Base-by-base conservation (phyloP, 2,329 filamentous ascomycete species). In the Botrytis hyacinthi region DNA sequence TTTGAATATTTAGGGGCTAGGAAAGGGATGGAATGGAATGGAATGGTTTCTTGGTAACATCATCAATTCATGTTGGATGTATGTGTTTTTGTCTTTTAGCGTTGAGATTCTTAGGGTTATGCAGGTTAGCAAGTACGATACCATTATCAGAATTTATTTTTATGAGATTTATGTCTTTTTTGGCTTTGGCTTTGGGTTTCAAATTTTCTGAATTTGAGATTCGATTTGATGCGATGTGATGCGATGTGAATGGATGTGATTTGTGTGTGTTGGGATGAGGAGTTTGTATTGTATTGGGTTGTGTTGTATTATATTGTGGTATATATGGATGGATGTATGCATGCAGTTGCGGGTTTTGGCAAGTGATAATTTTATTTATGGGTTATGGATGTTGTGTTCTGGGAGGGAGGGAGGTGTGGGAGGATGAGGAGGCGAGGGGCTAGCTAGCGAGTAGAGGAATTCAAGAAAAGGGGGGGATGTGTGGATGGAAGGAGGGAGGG, bases 91-190 rank as follows among this genome's bases (percentile, higher is more conserved):
- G 35, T 62, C 46, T n/a, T 51, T 29, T 40, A 48, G 69, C 32
- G 42, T 44, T 63, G 59, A 62, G n/a, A 26, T 57, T 68, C 65
- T 54, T 57, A 18, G n/a, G 35, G 35, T 68, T 40, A 22, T 18
- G 48, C 48, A 62, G 5, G 20, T 48, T 48, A 42, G 66, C 37
- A 42, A 57, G 66, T 68, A 68, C 37, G 66, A 68, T 68, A 68
- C 66, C 66, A 68, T 26, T 29, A 68, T 57, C 48, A 42, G 48
- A 68, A 68, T 42, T 42, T 42, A 29, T 62, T 18, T 40, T 16
- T 68, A 42, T 68, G 32, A n/a, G 10, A 42, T 68, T 44, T 42
- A 40, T 54, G 14, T 26, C n/a, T 48, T 66, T 7, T 29, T n/a
- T 20, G 57, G 3, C 18, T 46, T 46, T 59, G 7, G 26, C 3